Percentiles rank a stretch among this genome's conserved stretches.
Conservation (phyloP, 176 grass and related monocot species). For the Themeda triandra region DNA sequence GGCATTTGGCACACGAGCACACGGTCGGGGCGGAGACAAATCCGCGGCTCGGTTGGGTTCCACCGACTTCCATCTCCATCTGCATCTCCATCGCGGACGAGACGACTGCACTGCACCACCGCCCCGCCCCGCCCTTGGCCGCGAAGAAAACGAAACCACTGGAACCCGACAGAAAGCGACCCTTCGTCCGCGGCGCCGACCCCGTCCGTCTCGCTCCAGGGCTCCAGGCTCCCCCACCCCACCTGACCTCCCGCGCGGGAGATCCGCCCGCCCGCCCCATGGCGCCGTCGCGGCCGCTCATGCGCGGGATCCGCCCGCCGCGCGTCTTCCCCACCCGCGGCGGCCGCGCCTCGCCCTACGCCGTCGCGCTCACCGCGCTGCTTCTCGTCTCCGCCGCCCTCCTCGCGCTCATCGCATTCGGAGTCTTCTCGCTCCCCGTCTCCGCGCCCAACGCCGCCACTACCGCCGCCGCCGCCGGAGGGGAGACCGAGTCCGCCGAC, state of each 20-base stretch:
- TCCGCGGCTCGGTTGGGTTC: neutral
- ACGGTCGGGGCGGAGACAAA: neutral
- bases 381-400: constrained; percentile 53
- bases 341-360: constrained; percentile 51
- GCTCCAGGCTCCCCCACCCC: neutral
- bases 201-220: neutral
- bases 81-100: no score
- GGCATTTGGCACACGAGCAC: neutral
- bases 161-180: neutral
- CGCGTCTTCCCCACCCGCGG: constrained; percentile 46
- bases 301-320: constrained; percentile 56
- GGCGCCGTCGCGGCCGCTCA: constrained; percentile 65
- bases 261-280: constrained; percentile 2
- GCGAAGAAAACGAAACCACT: neutral
- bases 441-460: constrained; percentile 22
- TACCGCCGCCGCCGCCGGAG: neutral
- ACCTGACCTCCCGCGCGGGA: neutral
- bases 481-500: constrained; percentile 2
- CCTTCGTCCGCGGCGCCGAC: neutral
- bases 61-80: neutral
- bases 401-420: constrained; percentile 78
- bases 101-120: no score
- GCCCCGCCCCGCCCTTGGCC: no score
- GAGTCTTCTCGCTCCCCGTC: constrained; percentile 69
- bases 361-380: constrained; percentile 51